Conservation (phyloP, 106 monocot species). For the Phalaenopsis aphrodite region DNA sequence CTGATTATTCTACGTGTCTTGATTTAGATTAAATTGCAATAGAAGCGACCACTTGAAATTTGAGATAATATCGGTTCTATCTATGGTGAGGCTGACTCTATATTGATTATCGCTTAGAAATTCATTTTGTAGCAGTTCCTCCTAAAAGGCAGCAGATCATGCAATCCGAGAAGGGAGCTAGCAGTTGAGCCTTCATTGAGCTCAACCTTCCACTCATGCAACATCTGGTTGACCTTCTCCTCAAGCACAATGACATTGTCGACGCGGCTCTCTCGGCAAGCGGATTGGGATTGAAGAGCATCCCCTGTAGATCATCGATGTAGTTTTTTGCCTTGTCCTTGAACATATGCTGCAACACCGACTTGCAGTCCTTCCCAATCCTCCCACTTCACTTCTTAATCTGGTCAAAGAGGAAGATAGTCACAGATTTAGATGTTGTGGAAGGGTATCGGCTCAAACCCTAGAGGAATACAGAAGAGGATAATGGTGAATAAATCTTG, state of each 20-base stretch:
- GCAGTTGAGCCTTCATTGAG: slow-evolving; percentile 77
- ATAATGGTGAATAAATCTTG: background rate
- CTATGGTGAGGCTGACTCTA: slow-evolving; percentile 24
- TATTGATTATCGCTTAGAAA: slow-evolving; percentile 34
- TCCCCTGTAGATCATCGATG: slow-evolving; percentile 76
- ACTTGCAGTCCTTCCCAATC: slow-evolving; percentile 43
- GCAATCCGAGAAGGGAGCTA: slow-evolving; percentile 47
- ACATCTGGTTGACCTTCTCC: slow-evolving; percentile 89
- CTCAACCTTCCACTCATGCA: slow-evolving; percentile 90
- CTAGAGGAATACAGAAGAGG: background rate
- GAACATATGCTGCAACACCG: slow-evolving; percentile 59
- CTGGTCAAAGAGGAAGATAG: background rate
- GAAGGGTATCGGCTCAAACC: background rate
- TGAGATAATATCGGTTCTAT: slow-evolving; percentile 7
- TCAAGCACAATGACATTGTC: slow-evolving; percentile 70
- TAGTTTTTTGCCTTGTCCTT: slow-evolving; percentile 73
- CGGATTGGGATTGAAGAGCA: slow-evolving; percentile 69
- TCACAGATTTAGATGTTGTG: background rate
- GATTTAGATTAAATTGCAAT: slow-evolving; percentile 49
- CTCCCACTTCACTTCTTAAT: background rate
- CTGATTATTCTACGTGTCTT: slow-evolving; percentile 29
- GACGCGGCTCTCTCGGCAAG: slow-evolving; percentile 63
- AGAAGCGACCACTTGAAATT: slow-evolving; percentile 27
- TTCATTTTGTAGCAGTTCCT: slow-evolving; percentile 25
- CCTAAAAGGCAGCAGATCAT: background rate